Evolutionary conservation across 2,329 filamentous ascomycete species (phyloP).

Genomic region (Colletotrichum sp.): DNA sequence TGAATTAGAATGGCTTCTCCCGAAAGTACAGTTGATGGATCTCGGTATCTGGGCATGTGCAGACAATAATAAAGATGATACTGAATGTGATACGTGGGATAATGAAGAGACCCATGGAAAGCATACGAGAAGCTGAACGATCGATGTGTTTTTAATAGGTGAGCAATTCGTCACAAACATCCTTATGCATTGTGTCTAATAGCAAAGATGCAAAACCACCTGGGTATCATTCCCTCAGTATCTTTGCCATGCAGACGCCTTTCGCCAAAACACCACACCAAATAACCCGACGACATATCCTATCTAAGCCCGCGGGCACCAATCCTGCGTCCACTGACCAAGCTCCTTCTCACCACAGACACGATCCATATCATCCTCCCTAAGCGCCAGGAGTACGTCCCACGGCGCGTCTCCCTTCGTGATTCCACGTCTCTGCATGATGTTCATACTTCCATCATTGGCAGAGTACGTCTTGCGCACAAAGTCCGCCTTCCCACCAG

Average conservation of each 20-base stretch:
- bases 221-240: not conserved
- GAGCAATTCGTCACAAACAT: not conserved
- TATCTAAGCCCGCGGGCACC: not conserved
- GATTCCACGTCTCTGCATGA: constrained; percentile 5
- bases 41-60: no score
- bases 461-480: constrained; percentile 19
- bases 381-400: constrained; percentile 2
- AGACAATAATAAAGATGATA: no score
- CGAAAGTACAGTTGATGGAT: no score
- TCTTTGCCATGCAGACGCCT: not conserved
- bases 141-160: not conserved
- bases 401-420: constrained; percentile 1
- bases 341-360: not conserved
- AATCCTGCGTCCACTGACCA: not conserved
- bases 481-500: not conserved
- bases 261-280: not conserved
- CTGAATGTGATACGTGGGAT: fast-evolving
- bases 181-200: fast-evolving
- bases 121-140: no score
- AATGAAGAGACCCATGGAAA: fast-evolving
- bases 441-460: constrained; percentile 11
- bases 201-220: not conserved
- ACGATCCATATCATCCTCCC: constrained; percentile 6
- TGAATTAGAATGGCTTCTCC: no score
- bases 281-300: no score